These are phyloP conservation scores for Apostasia ramifera DNA, from an alignment of 106 monocot genomes.

Conservation along the genomic window DNA sequence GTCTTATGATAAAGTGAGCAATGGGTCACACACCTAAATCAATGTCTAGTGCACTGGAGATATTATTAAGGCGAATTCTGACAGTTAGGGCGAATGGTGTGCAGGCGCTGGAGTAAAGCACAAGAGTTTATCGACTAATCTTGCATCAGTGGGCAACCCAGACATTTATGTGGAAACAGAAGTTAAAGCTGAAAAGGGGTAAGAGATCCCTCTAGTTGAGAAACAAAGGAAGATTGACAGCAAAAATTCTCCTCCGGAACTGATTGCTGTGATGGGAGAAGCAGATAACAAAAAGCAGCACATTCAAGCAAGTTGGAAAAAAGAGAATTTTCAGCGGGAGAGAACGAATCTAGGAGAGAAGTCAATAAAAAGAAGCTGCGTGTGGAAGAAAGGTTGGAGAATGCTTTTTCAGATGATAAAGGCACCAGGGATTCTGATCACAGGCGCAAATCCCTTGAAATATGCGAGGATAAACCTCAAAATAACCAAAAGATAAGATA, in stretches of 20 bases:
- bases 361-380: slow-evolving; percentile 1
- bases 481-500: background rate
- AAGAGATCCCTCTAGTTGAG: background rate
- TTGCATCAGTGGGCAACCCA: no score
- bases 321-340: background rate
- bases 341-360: slow-evolving; percentile 7
- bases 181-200: background rate
- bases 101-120: background rate
- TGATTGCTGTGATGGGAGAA: background rate
- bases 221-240: background rate
- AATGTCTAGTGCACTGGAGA: no score
- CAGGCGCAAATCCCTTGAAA: slow-evolving; percentile 12
- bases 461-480: background rate
- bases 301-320: background rate
- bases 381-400: slow-evolving; percentile 4
- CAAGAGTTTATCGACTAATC: background rate
- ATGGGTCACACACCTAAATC: no score
- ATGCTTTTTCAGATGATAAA: background rate
- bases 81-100: no score
- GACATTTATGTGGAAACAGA: background rate
- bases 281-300: slow-evolving; percentile 1
- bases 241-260: background rate
- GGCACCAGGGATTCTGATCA: background rate
- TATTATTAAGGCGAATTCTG: no score
- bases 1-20: no score